Evolutionary conservation across 345 rosid genomes (phyloP), one percentile per base, ranked within the genome.

Genomic region (Microcos paniculata): DNA sequence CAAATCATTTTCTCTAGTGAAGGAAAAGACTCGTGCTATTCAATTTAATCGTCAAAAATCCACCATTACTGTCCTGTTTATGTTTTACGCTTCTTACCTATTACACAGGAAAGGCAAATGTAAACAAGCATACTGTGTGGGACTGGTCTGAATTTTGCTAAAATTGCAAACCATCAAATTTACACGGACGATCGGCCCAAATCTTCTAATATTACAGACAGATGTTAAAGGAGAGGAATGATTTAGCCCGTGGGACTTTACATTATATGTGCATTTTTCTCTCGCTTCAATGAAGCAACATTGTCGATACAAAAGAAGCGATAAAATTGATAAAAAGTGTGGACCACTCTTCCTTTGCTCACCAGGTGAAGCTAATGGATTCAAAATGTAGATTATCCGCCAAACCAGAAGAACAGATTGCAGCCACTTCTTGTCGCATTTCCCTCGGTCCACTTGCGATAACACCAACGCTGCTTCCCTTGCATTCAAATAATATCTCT

Each of bases 281-380:
- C 14, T 30, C 26, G 6, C 33, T 14, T 5, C 26, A 13, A 59
- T 28, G 40, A 18, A 10, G 14, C 19, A n/a, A n/a, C n/a, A n/a
- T n/a, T n/a, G n/a, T 12, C 4, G 16, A 23, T 56, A 56, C 2
- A 58, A 1, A 8, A 8, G 9, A 53, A 19, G 21, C 11, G 18
- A 2, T 5, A 4, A 0, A 51, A 51, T 0, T 5, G 18, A 49
- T 1, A 1, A 38, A 38, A 28, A 58, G 2, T 28, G 9, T 15
- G 11, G n/a, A 45, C 40, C 21, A 15, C 16, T 45, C 55, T 26
- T 26, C 57, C 18, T 11, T 4, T 71, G 55, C 4, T 91, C 90
- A 89, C 94, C 98, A 91, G 82, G 84, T 88, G 28, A 94, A 92
- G 85, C 95, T 88, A 76, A 92, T 88, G 28, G 91, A 90, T 83